phyloP scores from a whole-genome alignment of 2,329 filamentous ascomycete genomes.

The Pyrenophora tritici-repentis region DNA sequence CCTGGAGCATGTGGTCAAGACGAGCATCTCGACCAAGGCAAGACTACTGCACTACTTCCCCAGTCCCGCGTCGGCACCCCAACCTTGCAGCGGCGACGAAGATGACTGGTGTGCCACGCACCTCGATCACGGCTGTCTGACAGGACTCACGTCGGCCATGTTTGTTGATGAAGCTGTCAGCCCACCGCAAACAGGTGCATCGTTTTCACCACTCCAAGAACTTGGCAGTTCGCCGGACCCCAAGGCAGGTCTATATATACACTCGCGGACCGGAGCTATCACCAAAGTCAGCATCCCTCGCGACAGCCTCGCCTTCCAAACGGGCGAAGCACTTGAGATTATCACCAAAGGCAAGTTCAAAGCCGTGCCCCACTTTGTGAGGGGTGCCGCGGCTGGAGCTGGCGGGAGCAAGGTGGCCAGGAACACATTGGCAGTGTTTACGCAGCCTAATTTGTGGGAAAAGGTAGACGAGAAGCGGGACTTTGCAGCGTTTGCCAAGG shows the following conservation, averaged over 20 bases:
- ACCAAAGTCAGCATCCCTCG: conserved; percentile 92
- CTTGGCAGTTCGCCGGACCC: conserved; percentile 79
- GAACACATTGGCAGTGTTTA: conserved; percentile 95
- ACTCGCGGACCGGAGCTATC: conserved; percentile 77
- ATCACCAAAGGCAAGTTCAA: conserved; percentile 92
- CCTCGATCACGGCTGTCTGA: conserved; percentile 90
- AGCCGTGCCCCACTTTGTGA: conserved; percentile 94
- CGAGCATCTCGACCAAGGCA: conserved; percentile 87
- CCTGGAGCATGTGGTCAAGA: conserved; percentile 83
- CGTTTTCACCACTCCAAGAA: conserved; percentile 65
- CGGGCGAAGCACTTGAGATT: conserved; percentile 85
- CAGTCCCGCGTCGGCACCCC: conserved; percentile 30
- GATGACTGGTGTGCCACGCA: conserved; percentile 96
- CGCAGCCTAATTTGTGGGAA: conserved; percentile 88
- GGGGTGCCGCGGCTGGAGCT: conserved; percentile 64
- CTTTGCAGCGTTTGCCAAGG: conserved; percentile 75
- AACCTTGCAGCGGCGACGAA: conserved; percentile 54
- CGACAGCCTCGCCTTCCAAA: conserved; percentile 95
- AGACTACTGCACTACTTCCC: conserved; percentile 93
- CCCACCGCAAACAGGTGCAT: conserved; percentile 38
- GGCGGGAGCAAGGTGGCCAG: conserved; percentile 55
- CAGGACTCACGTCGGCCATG: conserved; percentile 93
- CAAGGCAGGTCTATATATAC: conserved; percentile 89
- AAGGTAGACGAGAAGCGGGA: conserved; percentile 72
- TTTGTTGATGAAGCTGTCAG: conserved; percentile 77